These are phyloP conservation scores for Coffea eugenioides DNA, from an alignment of 257 asterid genomes.

Conservation along the genomic window DNA sequence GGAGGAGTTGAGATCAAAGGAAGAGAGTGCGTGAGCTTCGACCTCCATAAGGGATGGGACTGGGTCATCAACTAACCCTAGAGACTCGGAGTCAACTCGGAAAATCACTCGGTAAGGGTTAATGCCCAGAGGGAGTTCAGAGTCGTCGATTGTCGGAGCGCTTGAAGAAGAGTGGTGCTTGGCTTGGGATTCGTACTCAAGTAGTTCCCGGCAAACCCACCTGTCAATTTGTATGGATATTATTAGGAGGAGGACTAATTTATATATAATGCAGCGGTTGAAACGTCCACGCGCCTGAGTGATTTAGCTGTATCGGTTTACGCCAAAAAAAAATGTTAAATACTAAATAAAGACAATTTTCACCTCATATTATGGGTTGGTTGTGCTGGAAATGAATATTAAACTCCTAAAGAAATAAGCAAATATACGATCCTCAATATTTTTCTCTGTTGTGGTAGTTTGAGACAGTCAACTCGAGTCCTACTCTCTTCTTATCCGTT, in stretches of 20 bases:
- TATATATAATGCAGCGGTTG: not conserved
- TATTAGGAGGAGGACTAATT: not conserved
- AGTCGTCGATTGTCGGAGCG: not conserved
- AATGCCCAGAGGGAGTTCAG: not conserved
- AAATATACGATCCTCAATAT: no score
- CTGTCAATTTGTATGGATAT: not conserved
- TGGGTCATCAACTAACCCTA: slow-evolving; percentile 2
- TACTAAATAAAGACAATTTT: no score
- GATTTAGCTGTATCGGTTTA: not conserved
- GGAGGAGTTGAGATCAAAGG: slow-evolving; percentile 37
- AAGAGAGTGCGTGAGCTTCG: slow-evolving; percentile 44
- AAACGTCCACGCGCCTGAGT: not conserved
- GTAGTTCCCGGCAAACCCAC: not conserved
- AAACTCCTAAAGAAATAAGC: no score
- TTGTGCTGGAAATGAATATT: no score
- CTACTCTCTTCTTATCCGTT: no score
- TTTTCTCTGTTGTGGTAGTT: no score
- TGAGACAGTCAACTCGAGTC: no score
- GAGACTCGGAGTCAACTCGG: slow-evolving; percentile 13
- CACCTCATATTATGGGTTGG: no score
- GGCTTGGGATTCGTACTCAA: no score
- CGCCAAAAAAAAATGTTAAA: no score
- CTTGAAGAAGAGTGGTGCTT: no score
- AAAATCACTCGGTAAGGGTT: not conserved
- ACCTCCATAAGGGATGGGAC: slow-evolving; percentile 46